Percentiles rank a stretch among this genome's conserved stretches.
Evolutionary conservation across 2,329 filamentous ascomycete species (phyloP).

Genomic region (Penicillium crustosum): DNA sequence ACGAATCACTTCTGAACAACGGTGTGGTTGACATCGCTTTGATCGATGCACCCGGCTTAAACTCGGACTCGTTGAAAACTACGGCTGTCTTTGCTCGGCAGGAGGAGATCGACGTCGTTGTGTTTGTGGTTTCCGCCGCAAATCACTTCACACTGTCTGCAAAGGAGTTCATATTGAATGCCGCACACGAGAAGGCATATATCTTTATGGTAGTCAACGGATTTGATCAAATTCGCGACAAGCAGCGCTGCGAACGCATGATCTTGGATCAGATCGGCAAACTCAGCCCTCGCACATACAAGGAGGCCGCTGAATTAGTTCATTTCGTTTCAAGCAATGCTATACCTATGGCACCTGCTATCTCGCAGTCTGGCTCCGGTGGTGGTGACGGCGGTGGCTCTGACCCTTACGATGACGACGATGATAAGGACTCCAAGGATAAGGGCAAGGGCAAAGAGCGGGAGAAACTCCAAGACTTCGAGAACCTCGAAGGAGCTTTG

Average conservation of each 20-base stretch:
- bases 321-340: slow-evolving; percentile 98
- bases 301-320: slow-evolving; percentile 87
- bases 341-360: slow-evolving; percentile 68
- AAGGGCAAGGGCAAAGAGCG: slow-evolving; percentile 89
- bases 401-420: slow-evolving; percentile 49
- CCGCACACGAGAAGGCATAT: slow-evolving; percentile 94
- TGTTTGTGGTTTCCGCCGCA: slow-evolving; percentile 95
- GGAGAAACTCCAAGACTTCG: slow-evolving; percentile 86
- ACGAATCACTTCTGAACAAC: slow-evolving; percentile 93
- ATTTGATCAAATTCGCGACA: slow-evolving; percentile 90
- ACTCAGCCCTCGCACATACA: slow-evolving; percentile 89
- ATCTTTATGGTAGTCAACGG: slow-evolving; percentile 99
- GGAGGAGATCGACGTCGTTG: slow-evolving; percentile 97
- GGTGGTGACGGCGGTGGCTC: slow-evolving; percentile 57
- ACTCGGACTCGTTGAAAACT: slow-evolving; percentile 94
- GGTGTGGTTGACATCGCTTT: slow-evolving; percentile 96
- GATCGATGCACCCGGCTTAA: slow-evolving; percentile 93
- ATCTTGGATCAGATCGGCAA: slow-evolving; percentile 85
- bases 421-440: slow-evolving; percentile 61
- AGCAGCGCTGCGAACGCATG: slow-evolving; percentile 85
- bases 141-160: slow-evolving; percentile 98
- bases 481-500: slow-evolving; percentile 82
- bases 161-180: slow-evolving; percentile 96
- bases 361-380: slow-evolving; percentile 50
- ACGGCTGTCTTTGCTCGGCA: slow-evolving; percentile 96